A percentile compares a stretch with the other conserved stretches of the same genome.
phyloP scores from a whole-genome alignment of 805 yeast genomes.

The Candida maesae region DNA sequence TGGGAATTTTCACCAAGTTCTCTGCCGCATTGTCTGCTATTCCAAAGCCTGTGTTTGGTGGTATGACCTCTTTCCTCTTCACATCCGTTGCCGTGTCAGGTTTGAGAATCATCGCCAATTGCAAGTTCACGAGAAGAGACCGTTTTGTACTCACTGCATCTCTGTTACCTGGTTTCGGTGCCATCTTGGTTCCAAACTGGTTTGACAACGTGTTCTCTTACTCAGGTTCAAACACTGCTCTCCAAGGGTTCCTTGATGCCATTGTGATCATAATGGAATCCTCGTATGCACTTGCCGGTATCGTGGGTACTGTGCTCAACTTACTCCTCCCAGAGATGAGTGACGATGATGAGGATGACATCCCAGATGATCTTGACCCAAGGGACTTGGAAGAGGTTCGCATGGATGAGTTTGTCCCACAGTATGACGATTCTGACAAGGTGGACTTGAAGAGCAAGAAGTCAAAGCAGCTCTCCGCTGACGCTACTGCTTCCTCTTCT shows the following conservation, averaged over 20 bases:
- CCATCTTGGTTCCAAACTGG: slow-evolving; percentile 63
- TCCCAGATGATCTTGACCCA: slow-evolving; percentile 7
- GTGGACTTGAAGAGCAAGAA: slow-evolving; percentile 2
- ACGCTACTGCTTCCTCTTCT: background rate
- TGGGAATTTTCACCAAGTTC: slow-evolving; percentile 87
- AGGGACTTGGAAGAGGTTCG: slow-evolving; percentile 21
- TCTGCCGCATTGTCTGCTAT: slow-evolving; percentile 86
- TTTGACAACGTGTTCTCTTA: slow-evolving; percentile 63
- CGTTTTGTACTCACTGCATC: slow-evolving; percentile 68
- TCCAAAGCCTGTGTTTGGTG: slow-evolving; percentile 79
- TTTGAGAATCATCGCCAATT: slow-evolving; percentile 53
- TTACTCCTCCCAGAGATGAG: slow-evolving; percentile 56
- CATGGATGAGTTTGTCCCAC: slow-evolving; percentile 25
- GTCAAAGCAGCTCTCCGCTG: background rate
- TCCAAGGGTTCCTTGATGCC: slow-evolving; percentile 64
- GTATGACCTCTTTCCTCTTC: slow-evolving; percentile 79
- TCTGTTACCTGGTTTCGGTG: slow-evolving; percentile 62
- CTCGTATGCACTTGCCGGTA: slow-evolving; percentile 68
- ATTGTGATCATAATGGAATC: slow-evolving; percentile 68
- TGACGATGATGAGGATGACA: slow-evolving; percentile 31
- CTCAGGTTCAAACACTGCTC: slow-evolving; percentile 51
- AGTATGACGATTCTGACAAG: slow-evolving; percentile 25
- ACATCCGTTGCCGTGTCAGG: slow-evolving; percentile 77
- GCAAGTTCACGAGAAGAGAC: slow-evolving; percentile 62
- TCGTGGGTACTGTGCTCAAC: slow-evolving; percentile 59